Percentiles rank a stretch among this genome's conserved stretches.
Evolutionary conservation across 208 protist species (phyloP).

Genomic region (Tritrichomonas musculus): DNA sequence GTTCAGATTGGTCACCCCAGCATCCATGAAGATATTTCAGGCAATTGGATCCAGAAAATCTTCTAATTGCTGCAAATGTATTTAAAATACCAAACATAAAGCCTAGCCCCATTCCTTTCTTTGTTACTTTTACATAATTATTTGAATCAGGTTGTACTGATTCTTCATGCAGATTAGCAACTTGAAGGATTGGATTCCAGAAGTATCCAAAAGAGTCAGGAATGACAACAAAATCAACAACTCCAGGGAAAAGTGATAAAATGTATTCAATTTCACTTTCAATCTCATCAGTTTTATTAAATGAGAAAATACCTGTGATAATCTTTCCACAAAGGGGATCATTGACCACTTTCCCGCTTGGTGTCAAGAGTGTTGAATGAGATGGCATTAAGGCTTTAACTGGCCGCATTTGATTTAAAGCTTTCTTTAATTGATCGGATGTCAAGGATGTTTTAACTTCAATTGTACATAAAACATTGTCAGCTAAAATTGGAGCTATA

Average conservation of each 20-base stretch:
- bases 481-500: not conserved
- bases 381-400: not conserved
- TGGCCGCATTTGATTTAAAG: not conserved
- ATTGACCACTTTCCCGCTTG: not conserved
- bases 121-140: not conserved
- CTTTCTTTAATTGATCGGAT: not conserved
- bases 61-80: not conserved
- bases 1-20: not conserved
- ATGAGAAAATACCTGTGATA: not conserved
- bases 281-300: not conserved
- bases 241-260: not conserved
- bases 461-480: not conserved
- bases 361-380: not conserved
- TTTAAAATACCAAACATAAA: constrained; percentile 27
- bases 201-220: not conserved
- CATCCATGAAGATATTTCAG: not conserved
- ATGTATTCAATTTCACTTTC: not conserved
- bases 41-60: not conserved
- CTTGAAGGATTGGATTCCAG: not conserved
- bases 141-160: not conserved
- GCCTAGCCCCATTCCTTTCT: not conserved
- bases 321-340: not conserved
- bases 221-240: not conserved
- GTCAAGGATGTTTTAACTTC: not conserved
- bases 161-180: too few species aligned